Evolutionary conservation across 2,329 filamentous ascomycete genomes (phyloP).

Genomic region (Apiospora koreana): DNA sequence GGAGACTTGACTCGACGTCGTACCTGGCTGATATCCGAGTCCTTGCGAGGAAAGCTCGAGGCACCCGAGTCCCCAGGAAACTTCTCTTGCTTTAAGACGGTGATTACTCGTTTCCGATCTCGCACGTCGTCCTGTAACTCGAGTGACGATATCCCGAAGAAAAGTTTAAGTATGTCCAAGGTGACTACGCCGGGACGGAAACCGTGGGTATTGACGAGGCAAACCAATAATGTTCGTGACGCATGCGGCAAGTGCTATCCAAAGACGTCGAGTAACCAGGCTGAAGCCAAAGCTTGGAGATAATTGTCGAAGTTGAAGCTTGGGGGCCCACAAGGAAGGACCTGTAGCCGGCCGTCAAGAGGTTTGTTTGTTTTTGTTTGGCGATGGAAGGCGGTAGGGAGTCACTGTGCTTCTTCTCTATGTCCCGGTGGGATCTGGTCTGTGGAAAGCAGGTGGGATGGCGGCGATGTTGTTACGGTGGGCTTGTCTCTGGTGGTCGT

Average conservation of each 20-base stretch:
- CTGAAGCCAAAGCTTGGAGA: not conserved
- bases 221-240: not conserved
- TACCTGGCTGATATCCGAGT: not conserved
- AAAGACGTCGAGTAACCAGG: not conserved
- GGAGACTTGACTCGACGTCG: not conserved
- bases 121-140: not conserved
- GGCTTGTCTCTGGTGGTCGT: not conserved
- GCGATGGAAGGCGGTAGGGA: not conserved
- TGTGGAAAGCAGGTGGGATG: not conserved
- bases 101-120: not conserved
- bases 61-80: not conserved
- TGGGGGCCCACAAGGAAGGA: not conserved
- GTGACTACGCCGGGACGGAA: not conserved
- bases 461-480: not conserved
- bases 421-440: not conserved
- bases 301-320: not conserved
- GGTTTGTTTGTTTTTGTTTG: not conserved
- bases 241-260: not conserved
- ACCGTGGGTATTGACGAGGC: not conserved
- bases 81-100: not conserved
- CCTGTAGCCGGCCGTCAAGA: not conserved
- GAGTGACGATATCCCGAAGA: not conserved
- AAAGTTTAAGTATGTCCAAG: not conserved
- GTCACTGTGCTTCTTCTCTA: not conserved
- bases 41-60: conserved; percentile 4